A percentile compares a stretch with the other conserved stretches of the same genome.
These are phyloP conservation scores for Lipomyces yamanashiensis DNA, from an alignment of 805 yeast genomes.

Conservation along the genomic window DNA sequence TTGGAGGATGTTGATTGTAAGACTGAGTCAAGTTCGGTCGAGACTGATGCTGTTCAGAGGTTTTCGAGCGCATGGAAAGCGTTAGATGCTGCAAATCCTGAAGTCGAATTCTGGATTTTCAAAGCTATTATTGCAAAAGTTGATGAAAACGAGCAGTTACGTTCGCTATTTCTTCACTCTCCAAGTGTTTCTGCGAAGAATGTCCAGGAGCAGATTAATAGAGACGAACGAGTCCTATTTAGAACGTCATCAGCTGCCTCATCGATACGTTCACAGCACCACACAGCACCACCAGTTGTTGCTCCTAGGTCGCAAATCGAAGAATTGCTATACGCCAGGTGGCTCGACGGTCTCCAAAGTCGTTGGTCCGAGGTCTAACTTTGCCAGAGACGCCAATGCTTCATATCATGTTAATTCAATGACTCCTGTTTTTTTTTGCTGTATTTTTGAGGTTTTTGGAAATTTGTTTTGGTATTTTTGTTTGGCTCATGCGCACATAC, in stretches of 20 bases:
- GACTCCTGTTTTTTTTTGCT: not conserved
- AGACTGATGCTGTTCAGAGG: constrained; percentile 23
- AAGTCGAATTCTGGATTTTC: constrained; percentile 19
- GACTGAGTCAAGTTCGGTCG: constrained; percentile 8
- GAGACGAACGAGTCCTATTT: not conserved
- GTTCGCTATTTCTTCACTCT: not conserved
- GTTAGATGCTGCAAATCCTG: constrained; percentile 34
- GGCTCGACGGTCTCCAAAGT: constrained; percentile 37
- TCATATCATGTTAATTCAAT: not conserved
- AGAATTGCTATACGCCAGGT: constrained; percentile 36
- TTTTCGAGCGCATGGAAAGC: constrained; percentile 30
- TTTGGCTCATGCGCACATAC: not conserved
- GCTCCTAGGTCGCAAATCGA: constrained; percentile 30
- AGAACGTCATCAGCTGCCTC: constrained; percentile 6
- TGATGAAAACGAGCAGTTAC: constrained; percentile 6
- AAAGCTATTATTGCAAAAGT: constrained; percentile 15
- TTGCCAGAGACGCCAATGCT: not conserved
- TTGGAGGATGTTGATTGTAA: constrained; percentile 2
- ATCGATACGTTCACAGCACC: not conserved
- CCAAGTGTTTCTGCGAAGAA: not conserved
- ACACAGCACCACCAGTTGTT: constrained; percentile 11
- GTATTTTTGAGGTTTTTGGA: not conserved
- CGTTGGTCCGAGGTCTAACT: constrained; percentile 33
- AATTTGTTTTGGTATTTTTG: not conserved
- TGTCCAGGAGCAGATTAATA: not conserved